phyloP scores from a whole-genome alignment of 2,329 filamentous ascomycete species.

The Pseudogymnoascus sp. region DNA sequence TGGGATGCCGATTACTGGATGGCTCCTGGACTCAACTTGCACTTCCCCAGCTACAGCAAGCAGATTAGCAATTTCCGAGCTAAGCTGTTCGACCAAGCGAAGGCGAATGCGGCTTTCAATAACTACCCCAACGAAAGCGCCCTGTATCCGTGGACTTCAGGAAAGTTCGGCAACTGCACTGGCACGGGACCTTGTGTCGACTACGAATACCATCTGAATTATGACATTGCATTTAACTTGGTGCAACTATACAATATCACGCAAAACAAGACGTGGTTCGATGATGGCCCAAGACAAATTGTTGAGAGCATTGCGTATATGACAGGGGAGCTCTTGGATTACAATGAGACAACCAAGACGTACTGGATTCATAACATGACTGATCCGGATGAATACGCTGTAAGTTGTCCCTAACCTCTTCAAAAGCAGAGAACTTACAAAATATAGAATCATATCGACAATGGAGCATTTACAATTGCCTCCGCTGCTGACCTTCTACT shows the following conservation, averaged over 20 bases:
- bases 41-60: slow-evolving; percentile 52
- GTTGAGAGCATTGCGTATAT: slow-evolving; percentile 55
- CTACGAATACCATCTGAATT: slow-evolving; percentile 64
- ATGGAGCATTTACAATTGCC: slow-evolving; percentile 56
- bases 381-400: slow-evolving; percentile 45
- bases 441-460: slow-evolving; percentile 35
- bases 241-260: slow-evolving; percentile 27
- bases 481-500: slow-evolving; percentile 34
- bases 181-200: slow-evolving; percentile 55
- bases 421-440: neutral
- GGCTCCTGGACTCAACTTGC: slow-evolving; percentile 50
- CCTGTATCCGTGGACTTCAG: slow-evolving; percentile 60
- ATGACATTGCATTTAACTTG: slow-evolving; percentile 52
- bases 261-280: slow-evolving; percentile 27
- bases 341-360: slow-evolving; percentile 45
- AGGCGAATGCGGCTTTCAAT: slow-evolving; percentile 52
- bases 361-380: slow-evolving; percentile 54
- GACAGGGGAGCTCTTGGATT: slow-evolving; percentile 50
- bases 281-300: slow-evolving; percentile 47
- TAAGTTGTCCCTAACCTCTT: slow-evolving; percentile 27
- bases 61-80: slow-evolving; percentile 57
- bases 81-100: slow-evolving; percentile 49
- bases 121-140: slow-evolving; percentile 48
- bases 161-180: slow-evolving; percentile 60
- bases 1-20: slow-evolving; percentile 34